These are phyloP conservation scores for Ophiosphaerella herpotricha DNA, from an alignment of 2,329 filamentous ascomycete genomes.

Conservation along the genomic window DNA sequence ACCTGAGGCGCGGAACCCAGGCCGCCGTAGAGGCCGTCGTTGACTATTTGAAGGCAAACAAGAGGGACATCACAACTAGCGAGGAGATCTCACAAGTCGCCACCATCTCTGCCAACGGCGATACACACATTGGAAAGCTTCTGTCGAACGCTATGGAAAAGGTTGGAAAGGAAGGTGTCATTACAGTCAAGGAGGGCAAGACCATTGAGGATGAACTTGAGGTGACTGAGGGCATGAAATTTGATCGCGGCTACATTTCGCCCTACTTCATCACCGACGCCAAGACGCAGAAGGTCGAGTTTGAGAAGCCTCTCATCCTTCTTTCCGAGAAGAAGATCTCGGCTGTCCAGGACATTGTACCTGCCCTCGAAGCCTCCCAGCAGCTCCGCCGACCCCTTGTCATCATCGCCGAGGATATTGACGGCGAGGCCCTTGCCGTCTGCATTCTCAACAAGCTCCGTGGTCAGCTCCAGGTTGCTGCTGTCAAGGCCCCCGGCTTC, in stretches of 20 bases:
- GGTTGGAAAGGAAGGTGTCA: slow-evolving; percentile 99
- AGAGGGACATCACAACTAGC: slow-evolving; percentile 96
- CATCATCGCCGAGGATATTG: slow-evolving; percentile 99
- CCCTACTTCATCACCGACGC: slow-evolving; percentile 99
- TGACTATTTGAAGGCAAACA: slow-evolving; percentile 91
- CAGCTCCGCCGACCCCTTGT: slow-evolving; percentile 93
- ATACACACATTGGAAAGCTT: slow-evolving; percentile 90
- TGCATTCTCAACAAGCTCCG: slow-evolving; percentile 99
- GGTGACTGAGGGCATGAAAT: slow-evolving; percentile 99
- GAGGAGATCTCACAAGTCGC: slow-evolving; percentile 97
- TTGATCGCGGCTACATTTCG: slow-evolving; percentile 97
- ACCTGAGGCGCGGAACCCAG: slow-evolving; percentile 95
- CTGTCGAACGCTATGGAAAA: slow-evolving; percentile 99
- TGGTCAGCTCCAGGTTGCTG: slow-evolving; percentile 96
- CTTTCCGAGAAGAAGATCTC: slow-evolving; percentile 99
- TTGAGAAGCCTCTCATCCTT: slow-evolving; percentile 98
- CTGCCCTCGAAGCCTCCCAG: slow-evolving; percentile 94
- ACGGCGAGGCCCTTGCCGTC: slow-evolving; percentile 96
- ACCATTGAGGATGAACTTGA: slow-evolving; percentile 97
- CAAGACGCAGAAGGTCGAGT: slow-evolving; percentile 99
- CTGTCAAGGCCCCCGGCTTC: slow-evolving; percentile 98
- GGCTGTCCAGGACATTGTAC: slow-evolving; percentile 97
- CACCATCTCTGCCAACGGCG: slow-evolving; percentile 97
- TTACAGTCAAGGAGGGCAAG: slow-evolving; percentile 99
- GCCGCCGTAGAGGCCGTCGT: slow-evolving; percentile 94